Evolutionary conservation across 257 asterid species (phyloP).

Genomic region (Ballota nigra): DNA sequence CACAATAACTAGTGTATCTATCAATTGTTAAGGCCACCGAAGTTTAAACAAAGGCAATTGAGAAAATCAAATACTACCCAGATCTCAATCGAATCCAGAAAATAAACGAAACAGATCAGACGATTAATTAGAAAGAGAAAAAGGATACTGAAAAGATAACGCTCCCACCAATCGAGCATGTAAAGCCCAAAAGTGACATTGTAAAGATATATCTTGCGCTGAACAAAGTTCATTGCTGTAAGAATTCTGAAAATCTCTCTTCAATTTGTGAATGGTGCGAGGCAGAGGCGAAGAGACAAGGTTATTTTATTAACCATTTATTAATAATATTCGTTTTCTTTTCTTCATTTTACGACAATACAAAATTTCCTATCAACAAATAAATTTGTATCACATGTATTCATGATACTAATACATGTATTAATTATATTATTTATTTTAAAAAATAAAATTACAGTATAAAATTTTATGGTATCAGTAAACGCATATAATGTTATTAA

Average conservation of each 20-base stretch:
- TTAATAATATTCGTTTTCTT: too few relatives aligned
- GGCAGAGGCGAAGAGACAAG: neutral
- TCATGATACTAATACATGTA: too few relatives aligned
- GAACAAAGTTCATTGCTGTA: constrained; percentile 61
- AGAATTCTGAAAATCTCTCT: neutral
- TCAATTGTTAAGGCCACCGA: constrained; percentile 33
- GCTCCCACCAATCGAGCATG: constrained; percentile 96
- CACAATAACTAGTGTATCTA: constrained; percentile 63
- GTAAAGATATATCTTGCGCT: constrained; percentile 75
- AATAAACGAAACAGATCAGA: constrained; percentile 13
- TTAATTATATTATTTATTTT: too few relatives aligned
- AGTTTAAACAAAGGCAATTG: constrained; percentile 1
- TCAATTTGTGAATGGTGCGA: neutral
- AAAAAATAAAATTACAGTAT: too few relatives aligned
- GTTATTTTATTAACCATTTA: neutral
- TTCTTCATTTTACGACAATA: too few relatives aligned
- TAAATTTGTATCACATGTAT: too few relatives aligned
- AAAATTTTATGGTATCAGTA: too few relatives aligned
- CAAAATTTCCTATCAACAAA: too few relatives aligned
- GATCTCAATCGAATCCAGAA: neutral
- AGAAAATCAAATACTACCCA: constrained; percentile 11
- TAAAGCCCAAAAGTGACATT: constrained; percentile 86
- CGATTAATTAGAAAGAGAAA: neutral
- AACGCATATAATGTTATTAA: too few relatives aligned
- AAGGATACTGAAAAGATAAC: constrained; percentile 81